Conservation (phyloP, 1,284 basidiomycete genomes). For the Pseudozyma hubeiensis region DNA sequence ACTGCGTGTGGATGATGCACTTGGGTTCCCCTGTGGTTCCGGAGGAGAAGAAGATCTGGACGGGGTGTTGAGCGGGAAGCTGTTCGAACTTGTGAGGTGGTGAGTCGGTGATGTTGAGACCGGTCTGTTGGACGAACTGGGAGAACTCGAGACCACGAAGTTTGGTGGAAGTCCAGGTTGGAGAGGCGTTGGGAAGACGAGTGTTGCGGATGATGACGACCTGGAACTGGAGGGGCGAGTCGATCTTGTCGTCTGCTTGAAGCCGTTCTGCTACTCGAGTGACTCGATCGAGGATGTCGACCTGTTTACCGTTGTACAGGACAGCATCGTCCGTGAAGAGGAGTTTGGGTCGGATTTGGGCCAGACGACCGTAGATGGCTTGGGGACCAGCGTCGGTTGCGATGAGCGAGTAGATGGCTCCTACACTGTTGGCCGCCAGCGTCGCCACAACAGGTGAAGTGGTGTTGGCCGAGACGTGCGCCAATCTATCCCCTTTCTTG, state of each 20-base stretch:
- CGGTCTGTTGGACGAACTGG: conserved; percentile 27
- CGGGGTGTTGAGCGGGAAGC: conserved; percentile 53
- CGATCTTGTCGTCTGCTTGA: conserved; percentile 43
- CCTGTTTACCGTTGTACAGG: conserved; percentile 66
- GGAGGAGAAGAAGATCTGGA: conserved; percentile 66
- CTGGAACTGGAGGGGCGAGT: conserved; percentile 37
- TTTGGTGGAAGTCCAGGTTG: conserved; percentile 23
- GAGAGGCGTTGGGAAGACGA: conserved; percentile 7
- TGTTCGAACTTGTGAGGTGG: conserved; percentile 49
- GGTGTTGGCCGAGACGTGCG: conserved; percentile 47
- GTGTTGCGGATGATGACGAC: conserved; percentile 48
- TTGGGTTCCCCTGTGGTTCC: conserved; percentile 70
- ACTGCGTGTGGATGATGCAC: conserved; percentile 65
- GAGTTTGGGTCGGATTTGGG: conserved; percentile 67
- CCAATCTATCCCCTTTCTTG: conserved; percentile 37
- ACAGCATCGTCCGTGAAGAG: conserved; percentile 68
- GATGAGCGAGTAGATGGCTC: conserved; percentile 51
- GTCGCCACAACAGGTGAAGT: conserved; percentile 31
- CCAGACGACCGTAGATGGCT: conserved; percentile 53
- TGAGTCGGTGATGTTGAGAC: conserved; percentile 21
- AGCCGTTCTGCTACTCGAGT: conserved; percentile 55
- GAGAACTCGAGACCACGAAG: conserved; percentile 27
- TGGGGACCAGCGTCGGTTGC: conserved; percentile 50
- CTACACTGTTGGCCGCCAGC: conserved; percentile 49
- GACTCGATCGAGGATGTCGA: conserved; percentile 59